Conservation (phyloP, 164 flowering plant genomes). For the Piper longum region DNA sequence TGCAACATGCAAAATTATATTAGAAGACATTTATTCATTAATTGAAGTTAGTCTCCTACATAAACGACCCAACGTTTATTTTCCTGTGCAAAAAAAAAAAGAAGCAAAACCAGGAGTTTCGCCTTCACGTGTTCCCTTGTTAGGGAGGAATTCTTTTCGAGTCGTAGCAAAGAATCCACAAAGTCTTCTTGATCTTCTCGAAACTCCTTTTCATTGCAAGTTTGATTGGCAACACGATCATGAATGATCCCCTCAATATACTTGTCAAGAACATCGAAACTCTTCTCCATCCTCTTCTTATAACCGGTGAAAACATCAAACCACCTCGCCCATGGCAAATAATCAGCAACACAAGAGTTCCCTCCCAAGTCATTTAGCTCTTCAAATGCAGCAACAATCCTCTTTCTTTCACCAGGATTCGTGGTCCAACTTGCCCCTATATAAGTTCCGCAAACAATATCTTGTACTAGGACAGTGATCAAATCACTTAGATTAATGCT, state of each 20-base stretch:
- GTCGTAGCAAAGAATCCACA: slow-evolving; percentile 21
- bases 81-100: too few relatives aligned
- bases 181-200: slow-evolving; percentile 17
- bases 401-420: slow-evolving; percentile 1
- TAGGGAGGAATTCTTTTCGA: slow-evolving; percentile 11
- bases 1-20: neutral
- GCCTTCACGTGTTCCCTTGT: slow-evolving; percentile 19
- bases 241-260: slow-evolving; percentile 17
- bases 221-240: slow-evolving; percentile 10
- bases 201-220: neutral
- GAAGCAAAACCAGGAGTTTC: slow-evolving; percentile 7
- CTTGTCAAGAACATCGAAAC: slow-evolving; percentile 14
- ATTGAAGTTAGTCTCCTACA: too few relatives aligned
- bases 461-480: slow-evolving; percentile 5
- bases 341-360: slow-evolving; percentile 17
- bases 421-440: slow-evolving; percentile 17
- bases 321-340: slow-evolving; percentile 13
- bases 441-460: slow-evolving; percentile 12
- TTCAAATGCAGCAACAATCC: neutral
- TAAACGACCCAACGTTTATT: too few relatives aligned
- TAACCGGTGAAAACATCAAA: slow-evolving; percentile 22
- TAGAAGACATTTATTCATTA: too few relatives aligned
- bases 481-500: slow-evolving; percentile 14
- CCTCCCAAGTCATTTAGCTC: slow-evolving; percentile 12
- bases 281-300: slow-evolving; percentile 11